A percentile compares a stretch with the other conserved stretches of the same genome.
phyloP scores from a whole-genome alignment of 164 flowering plant species.

The grape (Vitis vinifera) region DNA sequence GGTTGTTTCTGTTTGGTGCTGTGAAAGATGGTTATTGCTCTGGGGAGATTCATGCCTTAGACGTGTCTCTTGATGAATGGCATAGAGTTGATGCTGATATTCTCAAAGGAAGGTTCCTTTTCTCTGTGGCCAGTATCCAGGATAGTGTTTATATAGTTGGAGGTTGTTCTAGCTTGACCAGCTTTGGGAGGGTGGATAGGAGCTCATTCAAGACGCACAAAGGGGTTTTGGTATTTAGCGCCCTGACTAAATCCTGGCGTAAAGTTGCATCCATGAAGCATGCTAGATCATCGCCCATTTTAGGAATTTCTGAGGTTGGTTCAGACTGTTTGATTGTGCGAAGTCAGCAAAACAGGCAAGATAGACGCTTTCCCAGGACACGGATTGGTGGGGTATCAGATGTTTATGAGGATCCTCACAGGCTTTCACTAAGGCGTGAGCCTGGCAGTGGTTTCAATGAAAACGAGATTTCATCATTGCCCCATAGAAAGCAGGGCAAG shows the following conservation, averaged over 20 bases:
- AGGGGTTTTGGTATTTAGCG: slow-evolving; percentile 67
- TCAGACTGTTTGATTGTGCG: slow-evolving; percentile 44
- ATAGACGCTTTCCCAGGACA: slow-evolving; percentile 54
- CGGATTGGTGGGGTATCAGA: slow-evolving; percentile 74
- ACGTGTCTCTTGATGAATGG: slow-evolving; percentile 73
- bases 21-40: slow-evolving; percentile 83
- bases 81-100: slow-evolving; percentile 63
- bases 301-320: slow-evolving; percentile 69
- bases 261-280: slow-evolving; percentile 78
- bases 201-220: slow-evolving; percentile 86
- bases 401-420: slow-evolving; percentile 96
- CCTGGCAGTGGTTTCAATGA: slow-evolving; percentile 43
- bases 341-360: slow-evolving; percentile 53
- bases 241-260: slow-evolving; percentile 74
- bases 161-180: slow-evolving; percentile 88
- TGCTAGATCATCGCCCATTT: slow-evolving; percentile 78
- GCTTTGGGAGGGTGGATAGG: slow-evolving; percentile 76
- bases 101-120: slow-evolving; percentile 79
- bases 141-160: slow-evolving; percentile 79
- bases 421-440: slow-evolving; percentile 82
- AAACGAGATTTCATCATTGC: slow-evolving; percentile 31
- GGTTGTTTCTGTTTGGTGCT: slow-evolving; percentile 87
- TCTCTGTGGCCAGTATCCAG: slow-evolving; percentile 72
- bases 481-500: slow-evolving; percentile 40
- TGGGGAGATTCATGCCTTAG: slow-evolving; percentile 81